Evolutionary conservation across 768 basidiomycete genomes (phyloP).

Genomic region (Mycena polygramma): DNA sequence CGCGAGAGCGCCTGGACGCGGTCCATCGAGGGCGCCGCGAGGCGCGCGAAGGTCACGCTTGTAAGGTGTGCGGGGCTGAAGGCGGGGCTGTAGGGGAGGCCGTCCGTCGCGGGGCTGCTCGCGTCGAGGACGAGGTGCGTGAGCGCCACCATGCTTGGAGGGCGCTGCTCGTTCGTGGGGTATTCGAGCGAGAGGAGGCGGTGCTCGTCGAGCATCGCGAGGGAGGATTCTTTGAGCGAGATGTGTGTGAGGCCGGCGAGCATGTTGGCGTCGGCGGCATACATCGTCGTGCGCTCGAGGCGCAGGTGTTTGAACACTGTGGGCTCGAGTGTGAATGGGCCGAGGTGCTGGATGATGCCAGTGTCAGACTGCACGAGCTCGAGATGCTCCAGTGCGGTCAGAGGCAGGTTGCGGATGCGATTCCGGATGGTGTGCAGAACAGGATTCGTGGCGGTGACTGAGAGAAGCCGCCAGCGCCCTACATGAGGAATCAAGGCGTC

Average conservation of each 20-base stretch:
- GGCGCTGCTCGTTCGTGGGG: constrained; percentile 23
- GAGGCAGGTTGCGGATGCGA: neutral
- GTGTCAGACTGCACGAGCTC: constrained; percentile 30
- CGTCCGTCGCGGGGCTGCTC: constrained; percentile 22
- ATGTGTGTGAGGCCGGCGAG: constrained; percentile 23
- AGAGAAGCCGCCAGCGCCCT: constrained; percentile 23
- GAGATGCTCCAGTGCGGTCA: constrained; percentile 23
- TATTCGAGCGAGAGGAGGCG: constrained; percentile 30
- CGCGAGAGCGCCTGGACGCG: constrained; percentile 35
- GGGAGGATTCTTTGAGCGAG: constrained; percentile 27
- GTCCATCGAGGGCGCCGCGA: constrained; percentile 34
- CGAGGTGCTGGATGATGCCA: constrained; percentile 30
- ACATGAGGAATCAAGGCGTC: constrained; percentile 17
- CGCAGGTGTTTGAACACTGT: constrained; percentile 19
- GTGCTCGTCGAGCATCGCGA: constrained; percentile 35
- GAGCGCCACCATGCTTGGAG: constrained; percentile 27
- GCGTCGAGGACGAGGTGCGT: constrained; percentile 23
- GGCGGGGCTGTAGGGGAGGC: constrained; percentile 22
- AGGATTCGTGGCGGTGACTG: constrained; percentile 28
- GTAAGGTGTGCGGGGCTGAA: constrained; percentile 31
- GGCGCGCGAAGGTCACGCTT: constrained; percentile 20
- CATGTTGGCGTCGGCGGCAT: constrained; percentile 25
- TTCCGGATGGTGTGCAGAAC: constrained; percentile 24
- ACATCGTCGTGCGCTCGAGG: constrained; percentile 34
- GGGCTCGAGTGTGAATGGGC: constrained; percentile 28